Evolutionary conservation across 73 alveolate species (phyloP), one percentile per base, ranked within the genome.

Genomic region (Blepharisma japonicum): DNA sequence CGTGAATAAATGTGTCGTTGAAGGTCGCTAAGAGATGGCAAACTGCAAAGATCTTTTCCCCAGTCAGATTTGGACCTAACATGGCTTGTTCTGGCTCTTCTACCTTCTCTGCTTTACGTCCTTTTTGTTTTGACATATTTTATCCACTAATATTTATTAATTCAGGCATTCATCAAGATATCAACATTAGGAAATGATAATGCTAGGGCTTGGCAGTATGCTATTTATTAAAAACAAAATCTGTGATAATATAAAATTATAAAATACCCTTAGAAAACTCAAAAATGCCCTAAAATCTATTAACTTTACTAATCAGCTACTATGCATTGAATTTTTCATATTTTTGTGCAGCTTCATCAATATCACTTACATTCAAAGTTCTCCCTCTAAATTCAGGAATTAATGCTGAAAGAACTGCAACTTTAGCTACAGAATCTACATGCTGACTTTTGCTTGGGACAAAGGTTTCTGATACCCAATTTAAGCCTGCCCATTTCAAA

Each of bases 1-100:
- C 99, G 78, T 97, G 99, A 71, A 97, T 96, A 91, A 97, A 97
- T 68, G 98, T 93, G 85, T 96, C 98, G 89, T 96, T 94, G 94
- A 96, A 96, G 56, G 99, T 89, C 47, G 80, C 80, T 8, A 18
- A 45, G 68, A 70, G 66, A 70, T 70, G 80, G 61, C 80, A 70
- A 8, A 70, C 66, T 39, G 80, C 80, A 70, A 70, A 70, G 11
- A 70, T 47, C 80, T 14, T 9, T 45, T 70, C 80, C 2, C 80
- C 80, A 14, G 74, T 61, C 47, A 39, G 74, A 25, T 61, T 61
- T 9, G 74, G 47, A 14, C 74, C 74, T 14, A 61, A 25, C n/a
- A 61, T 61, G 18, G 74, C 74, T 61, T 61, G 74, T 61, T 61
- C 74, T 61, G 74, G 74, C 74, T 61, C 74, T 61, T 61, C 74